These are phyloP conservation scores for Fonsecaea monophora DNA, from an alignment of 2,329 filamentous ascomycete species.

Conservation along the genomic window DNA sequence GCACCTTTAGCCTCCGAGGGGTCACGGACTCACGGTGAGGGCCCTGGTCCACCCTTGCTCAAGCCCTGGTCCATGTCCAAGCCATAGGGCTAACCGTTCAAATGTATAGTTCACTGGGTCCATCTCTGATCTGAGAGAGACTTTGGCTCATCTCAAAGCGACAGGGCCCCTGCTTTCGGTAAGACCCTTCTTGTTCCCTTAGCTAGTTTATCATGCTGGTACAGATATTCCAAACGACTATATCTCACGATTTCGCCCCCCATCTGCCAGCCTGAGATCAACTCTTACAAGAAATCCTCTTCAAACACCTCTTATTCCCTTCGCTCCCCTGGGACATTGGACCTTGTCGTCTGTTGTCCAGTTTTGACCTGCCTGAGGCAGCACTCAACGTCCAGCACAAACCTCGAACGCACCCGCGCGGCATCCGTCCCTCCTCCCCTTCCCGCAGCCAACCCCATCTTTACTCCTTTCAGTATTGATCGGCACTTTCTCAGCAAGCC, in stretches of 20 bases:
- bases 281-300: constrained; percentile 20
- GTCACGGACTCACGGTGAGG: constrained; percentile 17
- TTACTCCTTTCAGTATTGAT: constrained; percentile 35
- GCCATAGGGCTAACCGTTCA: constrained; percentile 23
- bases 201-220: constrained; percentile 6
- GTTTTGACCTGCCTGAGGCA: constrained; percentile 4
- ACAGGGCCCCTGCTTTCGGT: constrained; percentile 33
- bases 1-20: constrained; percentile 11
- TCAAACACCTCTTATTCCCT: neutral
- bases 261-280: constrained; percentile 27
- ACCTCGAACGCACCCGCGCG: constrained; percentile 10
- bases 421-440: constrained; percentile 9
- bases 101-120: constrained; percentile 6
- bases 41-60: constrained; percentile 7
- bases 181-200: constrained; percentile 25
- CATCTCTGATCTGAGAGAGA: constrained; percentile 19
- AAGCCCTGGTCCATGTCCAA: constrained; percentile 14
- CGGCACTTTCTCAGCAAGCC: constrained; percentile 39
- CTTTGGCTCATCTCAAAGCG: constrained; percentile 24
- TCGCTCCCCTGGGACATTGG: neutral
- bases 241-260: constrained; percentile 39
- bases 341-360: neutral
- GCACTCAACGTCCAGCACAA: neutral
- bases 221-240: constrained; percentile 28
- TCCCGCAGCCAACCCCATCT: constrained; percentile 8